Percentiles rank a stretch among this genome's conserved stretches.
phyloP scores from a whole-genome alignment of 805 yeast genomes.

The Candida pseudofarinosa region DNA sequence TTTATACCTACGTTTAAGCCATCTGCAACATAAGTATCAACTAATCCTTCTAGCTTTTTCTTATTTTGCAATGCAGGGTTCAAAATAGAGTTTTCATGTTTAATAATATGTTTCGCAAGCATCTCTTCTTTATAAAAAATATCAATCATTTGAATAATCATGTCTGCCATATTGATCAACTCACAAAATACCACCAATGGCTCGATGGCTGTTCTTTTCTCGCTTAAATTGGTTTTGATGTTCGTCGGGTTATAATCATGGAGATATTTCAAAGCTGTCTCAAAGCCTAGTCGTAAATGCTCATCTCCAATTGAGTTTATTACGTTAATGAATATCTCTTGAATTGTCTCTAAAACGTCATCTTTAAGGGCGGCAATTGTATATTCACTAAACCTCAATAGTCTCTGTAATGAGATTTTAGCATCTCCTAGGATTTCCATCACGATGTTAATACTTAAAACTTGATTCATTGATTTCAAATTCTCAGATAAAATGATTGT shows the following conservation, averaged over 20 bases:
- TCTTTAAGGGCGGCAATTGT: slow-evolving; percentile 30
- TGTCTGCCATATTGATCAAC: slow-evolving; percentile 86
- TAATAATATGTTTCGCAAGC: slow-evolving; percentile 51
- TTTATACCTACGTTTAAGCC: slow-evolving; percentile 92
- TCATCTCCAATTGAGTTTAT: slow-evolving; percentile 58
- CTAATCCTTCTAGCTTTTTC: slow-evolving; percentile 70
- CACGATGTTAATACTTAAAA: slow-evolving; percentile 78
- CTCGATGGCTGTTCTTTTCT: slow-evolving; percentile 49
- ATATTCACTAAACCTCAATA: slow-evolving; percentile 36
- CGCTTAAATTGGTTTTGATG: slow-evolving; percentile 3
- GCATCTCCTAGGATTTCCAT: slow-evolving; percentile 68
- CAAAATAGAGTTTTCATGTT: slow-evolving; percentile 71
- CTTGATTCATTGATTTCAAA: slow-evolving; percentile 68
- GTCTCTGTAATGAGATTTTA: slow-evolving; percentile 56
- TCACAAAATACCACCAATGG: slow-evolving; percentile 87
- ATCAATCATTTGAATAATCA: slow-evolving; percentile 87
- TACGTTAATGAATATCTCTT: slow-evolving; percentile 64
- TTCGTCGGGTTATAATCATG: slow-evolving; percentile 65
- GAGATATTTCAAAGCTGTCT: slow-evolving; percentile 68
- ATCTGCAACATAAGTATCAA: slow-evolving; percentile 88
- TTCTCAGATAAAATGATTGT: slow-evolving; percentile 73
- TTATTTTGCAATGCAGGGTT: slow-evolving; percentile 75
- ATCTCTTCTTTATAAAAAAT: slow-evolving; percentile 88
- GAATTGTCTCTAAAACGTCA: slow-evolving; percentile 39
- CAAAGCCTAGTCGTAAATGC: slow-evolving; percentile 86